Conservation (phyloP, 257 asterid genomes). For the Hygrophila difformis region DNA sequence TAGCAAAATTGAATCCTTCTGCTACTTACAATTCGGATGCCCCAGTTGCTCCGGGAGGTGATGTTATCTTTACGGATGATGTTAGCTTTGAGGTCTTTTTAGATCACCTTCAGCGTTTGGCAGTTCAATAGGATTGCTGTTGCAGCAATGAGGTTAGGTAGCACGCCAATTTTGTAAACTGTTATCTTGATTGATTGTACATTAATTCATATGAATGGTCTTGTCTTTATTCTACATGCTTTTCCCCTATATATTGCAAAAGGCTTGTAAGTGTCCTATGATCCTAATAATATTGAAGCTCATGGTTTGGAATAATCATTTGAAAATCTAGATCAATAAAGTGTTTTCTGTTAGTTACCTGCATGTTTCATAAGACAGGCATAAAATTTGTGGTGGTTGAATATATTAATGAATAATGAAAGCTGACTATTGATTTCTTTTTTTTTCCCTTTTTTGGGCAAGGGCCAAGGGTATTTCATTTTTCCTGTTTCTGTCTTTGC, state of each 20-base stretch:
- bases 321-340: constrained; percentile 4
- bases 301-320: constrained; percentile 2
- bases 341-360: constrained; percentile 2
- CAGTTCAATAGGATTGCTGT: constrained; percentile 56
- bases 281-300: constrained; percentile 16
- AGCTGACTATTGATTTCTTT: no score
- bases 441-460: no score
- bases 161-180: constrained; percentile 35
- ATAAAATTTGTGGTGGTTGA: not conserved
- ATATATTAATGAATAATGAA: no score
- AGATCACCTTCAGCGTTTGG: constrained; percentile 95
- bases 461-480: no score
- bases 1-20: constrained; percentile 96
- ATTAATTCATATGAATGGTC: constrained; percentile 21
- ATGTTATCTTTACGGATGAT: constrained; percentile 87
- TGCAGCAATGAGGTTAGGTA: constrained; percentile 36
- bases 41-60: constrained; percentile 67
- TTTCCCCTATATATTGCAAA: constrained; percentile 12
- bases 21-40: constrained; percentile 79
- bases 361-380: not conserved
- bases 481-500: no score
- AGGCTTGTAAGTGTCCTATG: constrained; percentile 13
- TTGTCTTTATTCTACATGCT: constrained; percentile 13
- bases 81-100: constrained; percentile 96
- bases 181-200: constrained; percentile 34